These are phyloP conservation scores for Candida incommunis DNA, from an alignment of 805 yeast genomes.

Conservation along the genomic window DNA sequence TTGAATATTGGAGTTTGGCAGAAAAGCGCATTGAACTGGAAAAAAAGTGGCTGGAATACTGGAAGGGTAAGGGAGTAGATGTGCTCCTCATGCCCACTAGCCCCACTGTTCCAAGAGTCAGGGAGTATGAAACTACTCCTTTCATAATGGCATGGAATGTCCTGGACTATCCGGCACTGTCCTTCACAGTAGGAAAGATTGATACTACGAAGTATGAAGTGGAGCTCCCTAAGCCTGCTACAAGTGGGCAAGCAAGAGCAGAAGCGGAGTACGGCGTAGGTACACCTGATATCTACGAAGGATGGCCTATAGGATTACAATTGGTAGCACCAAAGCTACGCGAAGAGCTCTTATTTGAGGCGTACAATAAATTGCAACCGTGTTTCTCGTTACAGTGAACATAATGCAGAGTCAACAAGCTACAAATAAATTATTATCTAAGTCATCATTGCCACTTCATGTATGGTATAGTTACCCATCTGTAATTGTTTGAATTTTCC, in stretches of 20 bases:
- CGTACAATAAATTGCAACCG: not conserved
- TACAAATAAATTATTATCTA: no score
- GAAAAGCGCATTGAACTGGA: conserved; percentile 3
- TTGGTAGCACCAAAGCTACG: not conserved
- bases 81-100: conserved; percentile 2
- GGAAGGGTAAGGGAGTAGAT: conserved; percentile 13
- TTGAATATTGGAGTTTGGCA: conserved; percentile 3
- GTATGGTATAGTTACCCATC: no score
- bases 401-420: no score
- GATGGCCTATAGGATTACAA: not conserved
- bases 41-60: conserved; percentile 12
- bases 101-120: conserved; percentile 8
- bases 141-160: conserved; percentile 11
- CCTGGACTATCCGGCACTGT: conserved; percentile 12
- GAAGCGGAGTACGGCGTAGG: not conserved
- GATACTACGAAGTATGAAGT: conserved; percentile 6
- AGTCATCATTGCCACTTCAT: no score
- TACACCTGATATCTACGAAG: not conserved
- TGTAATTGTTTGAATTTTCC: no score
- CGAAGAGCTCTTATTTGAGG: not conserved
- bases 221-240: not conserved
- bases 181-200: conserved; percentile 8
- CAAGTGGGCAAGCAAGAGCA: not conserved
- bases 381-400: no score
- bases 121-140: conserved; percentile 8